Conservation (phyloP, 441 rosid species). For the Manihot esculenta region DNA sequence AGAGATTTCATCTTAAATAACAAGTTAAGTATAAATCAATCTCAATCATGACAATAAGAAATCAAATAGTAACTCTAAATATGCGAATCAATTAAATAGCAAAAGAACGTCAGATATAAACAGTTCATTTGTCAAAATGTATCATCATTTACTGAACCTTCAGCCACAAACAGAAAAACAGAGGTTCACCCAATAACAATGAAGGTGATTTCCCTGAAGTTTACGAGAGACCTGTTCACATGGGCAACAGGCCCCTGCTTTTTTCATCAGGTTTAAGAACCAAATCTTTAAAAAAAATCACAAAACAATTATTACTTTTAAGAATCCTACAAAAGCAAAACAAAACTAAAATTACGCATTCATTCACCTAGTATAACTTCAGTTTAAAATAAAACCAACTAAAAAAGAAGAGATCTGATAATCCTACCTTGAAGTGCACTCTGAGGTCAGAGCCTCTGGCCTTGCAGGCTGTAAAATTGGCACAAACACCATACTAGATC, state of each 20-base stretch:
- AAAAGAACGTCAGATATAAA: no score
- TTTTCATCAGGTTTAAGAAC: constrained; percentile 40
- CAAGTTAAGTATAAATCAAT: no score
- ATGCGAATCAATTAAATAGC: no score
- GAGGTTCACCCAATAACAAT: constrained; percentile 56
- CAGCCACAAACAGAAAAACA: constrained; percentile 25
- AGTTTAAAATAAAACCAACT: not conserved
- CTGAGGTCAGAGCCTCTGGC: constrained; percentile 72
- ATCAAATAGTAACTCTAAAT: no score
- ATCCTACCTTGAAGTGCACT: constrained; percentile 67
- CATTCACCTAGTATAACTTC: not conserved
- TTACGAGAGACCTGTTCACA: constrained; percentile 56
- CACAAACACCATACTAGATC: not conserved
- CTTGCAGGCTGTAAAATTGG: constrained; percentile 58
- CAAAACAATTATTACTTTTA: no score
- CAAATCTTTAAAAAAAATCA: not conserved
- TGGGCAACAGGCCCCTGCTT: constrained; percentile 63
- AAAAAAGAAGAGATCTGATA: not conserved
- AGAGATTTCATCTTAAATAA: not conserved
- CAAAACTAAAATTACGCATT: no score
- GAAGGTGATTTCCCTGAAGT: constrained; percentile 57
- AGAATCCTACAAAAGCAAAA: no score
- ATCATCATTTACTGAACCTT: constrained; percentile 32
- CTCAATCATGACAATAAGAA: no score
- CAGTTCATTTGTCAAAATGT: not conserved